These are phyloP conservation scores for Fusarium brachygibbosum DNA, from an alignment of 2,329 filamentous ascomycete species.

Conservation along the genomic window DNA sequence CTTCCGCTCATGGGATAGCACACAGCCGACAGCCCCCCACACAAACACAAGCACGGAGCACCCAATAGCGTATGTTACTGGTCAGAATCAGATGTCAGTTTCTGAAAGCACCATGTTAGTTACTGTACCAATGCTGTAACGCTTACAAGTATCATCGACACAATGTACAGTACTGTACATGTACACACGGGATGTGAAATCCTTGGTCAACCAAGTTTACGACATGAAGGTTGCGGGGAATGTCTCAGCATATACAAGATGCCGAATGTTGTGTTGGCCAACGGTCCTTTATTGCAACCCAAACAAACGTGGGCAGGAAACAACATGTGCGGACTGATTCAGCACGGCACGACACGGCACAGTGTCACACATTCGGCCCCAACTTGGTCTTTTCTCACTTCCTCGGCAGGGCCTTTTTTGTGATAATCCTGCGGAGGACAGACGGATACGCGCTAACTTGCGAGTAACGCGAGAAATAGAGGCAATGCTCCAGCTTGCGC, in stretches of 20 bases:
- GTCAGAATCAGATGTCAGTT: conserved; percentile 48
- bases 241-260: conserved; percentile 23
- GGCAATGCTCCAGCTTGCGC: conserved; percentile 20
- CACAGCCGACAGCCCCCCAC: conserved; percentile 25
- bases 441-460: conserved; percentile 7
- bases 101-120: conserved; percentile 31
- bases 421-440: conserved; percentile 5
- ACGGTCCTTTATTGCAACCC: conserved; percentile 21
- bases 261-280: conserved; percentile 22
- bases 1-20: conserved; percentile 19
- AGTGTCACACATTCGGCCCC: conserved; percentile 1
- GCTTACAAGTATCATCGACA: conserved; percentile 28
- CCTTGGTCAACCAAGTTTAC: conserved; percentile 12
- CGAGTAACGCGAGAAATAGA: conserved; percentile 3
- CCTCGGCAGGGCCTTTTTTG: conserved; percentile 3
- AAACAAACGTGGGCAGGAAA: conserved; percentile 32
- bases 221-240: conserved; percentile 39
- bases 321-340: conserved; percentile 1
- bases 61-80: conserved; percentile 37
- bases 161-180: conserved; percentile 24
- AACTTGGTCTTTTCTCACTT: conserved; percentile 6
- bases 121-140: conserved; percentile 10
- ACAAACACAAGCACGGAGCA: conserved; percentile 29
- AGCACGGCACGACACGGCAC: not conserved
- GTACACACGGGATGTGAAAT: conserved; percentile 11